phyloP scores from a whole-genome alignment of 1,139 yeast genomes.

The Nadsonia starkeyi-henricii region DNA sequence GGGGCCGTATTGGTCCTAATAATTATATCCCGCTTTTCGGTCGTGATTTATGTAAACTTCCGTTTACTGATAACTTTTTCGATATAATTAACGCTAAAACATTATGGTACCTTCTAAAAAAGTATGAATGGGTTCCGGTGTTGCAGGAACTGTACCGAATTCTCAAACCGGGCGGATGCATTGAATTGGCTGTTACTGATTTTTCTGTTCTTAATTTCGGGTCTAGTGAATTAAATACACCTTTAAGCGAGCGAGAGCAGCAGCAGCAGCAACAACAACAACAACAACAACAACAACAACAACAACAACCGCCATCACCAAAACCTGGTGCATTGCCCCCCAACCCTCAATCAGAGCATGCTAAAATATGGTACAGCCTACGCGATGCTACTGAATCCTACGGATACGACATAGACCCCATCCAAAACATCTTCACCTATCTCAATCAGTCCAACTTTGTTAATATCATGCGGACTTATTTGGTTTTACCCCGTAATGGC shows the following conservation, averaged over 20 bases:
- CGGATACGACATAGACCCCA: constrained; percentile 23
- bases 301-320: no score
- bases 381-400: constrained; percentile 15
- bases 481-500: constrained; percentile 18
- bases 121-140: constrained; percentile 23
- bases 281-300: no score
- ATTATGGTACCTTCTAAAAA: constrained; percentile 20
- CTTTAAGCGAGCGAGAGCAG: not conserved
- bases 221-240: not conserved
- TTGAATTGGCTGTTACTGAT: constrained; percentile 23
- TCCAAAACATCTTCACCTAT: constrained; percentile 14
- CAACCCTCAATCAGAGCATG: constrained; percentile 11
- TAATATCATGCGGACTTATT: constrained; percentile 16
- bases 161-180: constrained; percentile 28
- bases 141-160: constrained; percentile 27
- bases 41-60: constrained; percentile 19
- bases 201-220: constrained; percentile 15
- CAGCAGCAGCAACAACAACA: constrained; percentile 1
- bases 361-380: constrained; percentile 16
- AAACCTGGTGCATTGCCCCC: no score
- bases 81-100: constrained; percentile 23
- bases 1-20: constrained; percentile 19
- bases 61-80: constrained; percentile 25
- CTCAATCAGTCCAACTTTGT: constrained; percentile 22
- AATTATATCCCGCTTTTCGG: constrained; percentile 22